These are phyloP conservation scores for Myriosclerotinia duriaeana DNA, from an alignment of 2,329 filamentous ascomycete genomes.

Conservation along the genomic window DNA sequence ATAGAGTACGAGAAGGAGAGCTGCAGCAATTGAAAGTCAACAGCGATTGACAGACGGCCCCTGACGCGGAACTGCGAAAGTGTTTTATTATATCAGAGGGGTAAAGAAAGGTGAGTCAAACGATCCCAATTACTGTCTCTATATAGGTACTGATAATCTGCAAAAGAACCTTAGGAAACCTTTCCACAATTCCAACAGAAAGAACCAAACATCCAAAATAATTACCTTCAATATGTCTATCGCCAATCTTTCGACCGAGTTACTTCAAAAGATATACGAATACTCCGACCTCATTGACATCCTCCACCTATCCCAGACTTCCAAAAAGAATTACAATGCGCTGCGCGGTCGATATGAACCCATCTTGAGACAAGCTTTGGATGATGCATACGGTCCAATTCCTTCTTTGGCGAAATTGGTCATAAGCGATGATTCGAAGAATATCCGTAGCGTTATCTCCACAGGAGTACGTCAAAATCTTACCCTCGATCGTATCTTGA, in stretches of 20 bases:
- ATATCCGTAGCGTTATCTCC: constrained; percentile 35
- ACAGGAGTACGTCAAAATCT: constrained; percentile 37
- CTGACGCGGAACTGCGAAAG: neutral
- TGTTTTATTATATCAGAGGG: neutral
- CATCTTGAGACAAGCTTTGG: constrained; percentile 33
- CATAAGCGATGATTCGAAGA: constrained; percentile 35
- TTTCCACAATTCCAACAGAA: constrained; percentile 17
- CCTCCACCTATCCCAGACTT: constrained; percentile 38
- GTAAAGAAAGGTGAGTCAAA: constrained; percentile 5
- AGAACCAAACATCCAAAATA: neutral
- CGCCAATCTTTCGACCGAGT: constrained; percentile 37
- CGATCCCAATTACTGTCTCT: neutral
- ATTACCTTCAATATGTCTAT: constrained; percentile 34
- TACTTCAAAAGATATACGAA: constrained; percentile 39
- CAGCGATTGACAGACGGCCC: neutral
- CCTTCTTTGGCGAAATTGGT: constrained; percentile 37
- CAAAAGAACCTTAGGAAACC: constrained; percentile 2
- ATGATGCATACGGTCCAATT: constrained; percentile 37
- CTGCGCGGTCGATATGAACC: constrained; percentile 35
- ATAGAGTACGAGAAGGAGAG: neutral
- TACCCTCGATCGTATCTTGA: constrained; percentile 34
- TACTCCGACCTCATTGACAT: constrained; percentile 35
- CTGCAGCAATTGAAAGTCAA: neutral
- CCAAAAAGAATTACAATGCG: constrained; percentile 33
- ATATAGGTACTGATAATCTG: constrained; percentile 24